Base-by-base conservation (phyloP, 306 rosid species). In the Cucurbita maxima region DNA sequence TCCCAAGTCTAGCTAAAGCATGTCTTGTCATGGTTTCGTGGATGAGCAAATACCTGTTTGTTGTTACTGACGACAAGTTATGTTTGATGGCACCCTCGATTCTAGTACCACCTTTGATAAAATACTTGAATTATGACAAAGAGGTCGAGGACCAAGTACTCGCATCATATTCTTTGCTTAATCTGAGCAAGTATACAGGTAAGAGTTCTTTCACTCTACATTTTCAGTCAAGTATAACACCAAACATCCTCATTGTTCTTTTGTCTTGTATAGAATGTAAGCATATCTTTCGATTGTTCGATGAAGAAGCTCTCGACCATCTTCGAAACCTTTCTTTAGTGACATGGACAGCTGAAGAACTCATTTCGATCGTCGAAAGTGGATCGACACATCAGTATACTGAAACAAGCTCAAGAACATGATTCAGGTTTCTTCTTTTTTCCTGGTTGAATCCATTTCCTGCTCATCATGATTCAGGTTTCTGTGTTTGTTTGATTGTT, bases 321-420 rank as follows among this genome's bases (percentile, higher is more conserved):
- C 96, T 92, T 18, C 72, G 72, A 78, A 86, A 90, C 74, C 91
- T 92, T 71, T 88, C 90, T 25, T 86, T 87, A 3, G 87, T 90
- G 78, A 92, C 96, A 22, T 90, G 96, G 98, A 90, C 98, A 34
- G 96, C 98, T 10, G 73, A 76, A 22, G 90, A 90, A 64, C 91
- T 90, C 50, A 55, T 85, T 66, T 79, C 87, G 55, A 83, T 85
- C 10, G 63, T 85, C 72, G 72, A 81, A 58, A 63, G 78, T 30
- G 53, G 62, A 3, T 74, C 58, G n/a, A 50, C n/a, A 1, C 16
- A 77, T 54, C 58, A 12, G 43, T 9, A 44, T 43, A 25, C 38
- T 3, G 20, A 73, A 44, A 25, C 56, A 74, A 74, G 34, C 53
- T 7, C 58, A 74, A 74, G 69, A 58, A 22, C 19, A 45, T 74